These are phyloP conservation scores for Drosera capensis DNA, from an alignment of 148 eudicot species.

Conservation along the genomic window DNA sequence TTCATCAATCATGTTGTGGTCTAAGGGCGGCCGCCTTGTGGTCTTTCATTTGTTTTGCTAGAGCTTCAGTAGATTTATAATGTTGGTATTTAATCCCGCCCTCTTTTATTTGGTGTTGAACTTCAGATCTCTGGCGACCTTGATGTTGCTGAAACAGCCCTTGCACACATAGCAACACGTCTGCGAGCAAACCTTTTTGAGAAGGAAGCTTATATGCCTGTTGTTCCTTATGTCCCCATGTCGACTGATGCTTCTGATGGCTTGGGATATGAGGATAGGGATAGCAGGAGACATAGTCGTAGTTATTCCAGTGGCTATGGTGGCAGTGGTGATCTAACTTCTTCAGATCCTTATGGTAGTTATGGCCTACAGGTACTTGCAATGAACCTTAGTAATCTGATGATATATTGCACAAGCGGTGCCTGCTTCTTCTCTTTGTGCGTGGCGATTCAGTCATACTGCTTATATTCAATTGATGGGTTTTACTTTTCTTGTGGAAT, in stretches of 20 bases:
- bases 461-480: background rate
- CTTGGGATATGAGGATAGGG: constrained; percentile 64
- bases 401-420: too few relatives aligned
- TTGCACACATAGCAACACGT: constrained; percentile 60
- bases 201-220: constrained; percentile 76
- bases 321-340: constrained; percentile 45
- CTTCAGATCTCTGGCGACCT: constrained; percentile 82
- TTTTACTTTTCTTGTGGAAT: background rate
- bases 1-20: too few relatives aligned
- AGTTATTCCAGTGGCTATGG: constrained; percentile 81
- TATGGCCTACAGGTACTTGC: constrained; percentile 56
- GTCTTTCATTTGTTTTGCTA: background rate
- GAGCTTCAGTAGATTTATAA: background rate
- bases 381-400: too few relatives aligned
- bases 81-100: background rate
- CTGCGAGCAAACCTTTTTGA: constrained; percentile 86
- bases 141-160: constrained; percentile 80
- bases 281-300: constrained; percentile 59
- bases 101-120: background rate
- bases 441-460: background rate
- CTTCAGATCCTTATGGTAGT: constrained; percentile 56
- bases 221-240: constrained; percentile 74
- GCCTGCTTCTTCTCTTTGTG: background rate
- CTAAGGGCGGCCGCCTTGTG: background rate
- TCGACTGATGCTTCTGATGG: constrained; percentile 46